A percentile compares a stretch with the other conserved stretches of the same genome.
phyloP scores from a whole-genome alignment of 257 asterid genomes.

The Solanum pinnatisectum region DNA sequence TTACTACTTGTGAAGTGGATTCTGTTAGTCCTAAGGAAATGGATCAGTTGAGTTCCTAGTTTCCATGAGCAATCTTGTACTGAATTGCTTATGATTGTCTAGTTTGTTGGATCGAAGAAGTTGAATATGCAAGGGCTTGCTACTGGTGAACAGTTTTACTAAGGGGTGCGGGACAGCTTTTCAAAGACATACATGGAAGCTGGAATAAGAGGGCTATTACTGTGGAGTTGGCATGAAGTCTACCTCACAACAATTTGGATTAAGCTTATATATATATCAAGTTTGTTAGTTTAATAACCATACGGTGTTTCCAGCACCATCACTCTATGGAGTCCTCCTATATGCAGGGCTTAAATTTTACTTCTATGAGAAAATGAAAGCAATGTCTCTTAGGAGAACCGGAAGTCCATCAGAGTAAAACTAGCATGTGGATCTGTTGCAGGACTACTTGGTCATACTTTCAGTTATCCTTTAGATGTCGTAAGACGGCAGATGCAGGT shows the following conservation, averaged over 20 bases:
- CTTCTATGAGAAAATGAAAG: conserved; percentile 85
- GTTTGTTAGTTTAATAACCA: conserved; percentile 1
- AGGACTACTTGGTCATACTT: conserved; percentile 87
- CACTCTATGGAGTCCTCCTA: conserved; percentile 79
- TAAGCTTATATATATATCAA: not conserved
- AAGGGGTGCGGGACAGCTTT: conserved; percentile 71
- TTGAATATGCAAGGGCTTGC: conserved; percentile 14
- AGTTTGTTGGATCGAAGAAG: conserved; percentile 59
- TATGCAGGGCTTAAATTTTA: conserved; percentile 85
- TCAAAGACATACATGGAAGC: conserved; percentile 67
- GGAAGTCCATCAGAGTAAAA: conserved; percentile 58
- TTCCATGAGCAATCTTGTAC: not conserved
- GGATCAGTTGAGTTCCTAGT: not conserved
- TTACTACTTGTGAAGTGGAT: not conserved
- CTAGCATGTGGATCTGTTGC: conserved; percentile 89
- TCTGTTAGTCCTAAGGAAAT: not conserved
- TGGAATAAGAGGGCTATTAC: conserved; percentile 66
- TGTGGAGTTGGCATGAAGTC: conserved; percentile 66
- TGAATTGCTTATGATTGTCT: conserved; percentile 17
- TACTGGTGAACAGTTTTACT: conserved; percentile 37
- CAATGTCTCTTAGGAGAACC: conserved; percentile 51
- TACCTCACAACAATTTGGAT: not conserved
- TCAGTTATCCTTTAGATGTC: conserved; percentile 86
- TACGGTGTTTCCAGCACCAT: conserved; percentile 48
- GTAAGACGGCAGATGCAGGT: conserved; percentile 96